Evolutionary conservation across 306 rosid species (phyloP), one percentile per base, ranked within the genome.

Genomic region (Mimosa bimucronata): DNA sequence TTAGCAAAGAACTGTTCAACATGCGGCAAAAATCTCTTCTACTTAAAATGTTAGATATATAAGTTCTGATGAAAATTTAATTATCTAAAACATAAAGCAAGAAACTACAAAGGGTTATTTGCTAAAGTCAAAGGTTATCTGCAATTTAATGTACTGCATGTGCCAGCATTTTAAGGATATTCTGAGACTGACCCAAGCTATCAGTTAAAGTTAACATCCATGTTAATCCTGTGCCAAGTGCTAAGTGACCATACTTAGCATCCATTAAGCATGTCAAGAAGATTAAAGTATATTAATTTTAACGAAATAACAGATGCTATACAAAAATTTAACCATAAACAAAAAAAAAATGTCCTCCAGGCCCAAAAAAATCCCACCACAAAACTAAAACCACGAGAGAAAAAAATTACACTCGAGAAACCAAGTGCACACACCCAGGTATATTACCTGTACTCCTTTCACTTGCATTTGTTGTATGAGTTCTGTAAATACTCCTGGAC

Each of bases 381-480:
- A 57, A 21, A 7, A 15, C 30, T 23, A 9, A 57, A 23, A 57
- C 30, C 6, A 57, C 1, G 64, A 57, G 29, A 57, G 3, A 57
- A 10, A 21, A 57, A 57, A 7, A 9, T n/a, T 53, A 0, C 30
- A 23, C 29, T 23, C 10, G 64, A 57, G 64, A 57, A 57, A 57
- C 29, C 64, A 57, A 9, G 26, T 21, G 23, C 9, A 8, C 64
- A 6, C 64, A 57, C 64, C 30, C 64, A 10, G 14, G 29, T 21
- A 23, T 57, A 23, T 57, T 57, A 57, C 64, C 64, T 57, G 64
- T 23, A 57, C 64, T 57, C 64, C 64, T 23, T 57, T 57, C 64
- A 57, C 64, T 23, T 57, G 64, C 64, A 57, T 57, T 57, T 57
- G 64, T 57, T 57, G 64, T 57, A 10, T 57, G 16, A 57, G 64